Evolutionary conservation across 352 stramenopile species (phyloP).

Genomic region (Globisporangium apiculatum): DNA sequence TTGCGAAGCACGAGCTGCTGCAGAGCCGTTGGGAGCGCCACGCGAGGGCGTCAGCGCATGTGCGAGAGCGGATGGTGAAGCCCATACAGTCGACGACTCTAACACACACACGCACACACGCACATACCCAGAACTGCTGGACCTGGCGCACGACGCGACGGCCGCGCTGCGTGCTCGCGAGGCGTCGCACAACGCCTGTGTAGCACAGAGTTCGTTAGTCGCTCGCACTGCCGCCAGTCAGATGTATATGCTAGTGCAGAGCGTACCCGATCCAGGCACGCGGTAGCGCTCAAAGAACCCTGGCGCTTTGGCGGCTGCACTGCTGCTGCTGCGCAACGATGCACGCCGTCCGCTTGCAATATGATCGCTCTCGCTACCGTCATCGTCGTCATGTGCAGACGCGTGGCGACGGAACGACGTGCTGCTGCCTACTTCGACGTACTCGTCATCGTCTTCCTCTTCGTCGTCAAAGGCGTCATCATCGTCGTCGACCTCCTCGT

Average conservation of each 20-base stretch:
- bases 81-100: background rate
- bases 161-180: slow-evolving; percentile 7
- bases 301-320: background rate
- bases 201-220: background rate
- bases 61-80: background rate
- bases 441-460: slow-evolving; percentile 18
- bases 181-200: slow-evolving; percentile 6
- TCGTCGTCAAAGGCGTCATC: slow-evolving; percentile 20
- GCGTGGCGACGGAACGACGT: slow-evolving; percentile 9
- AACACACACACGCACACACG: too few species aligned
- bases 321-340: background rate
- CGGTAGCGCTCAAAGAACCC: slow-evolving; percentile 7
- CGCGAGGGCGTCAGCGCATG: background rate
- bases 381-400: background rate
- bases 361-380: background rate
- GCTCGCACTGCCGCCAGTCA: background rate
- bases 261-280: slow-evolving; percentile 3
- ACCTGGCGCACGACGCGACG: slow-evolving; percentile 21
- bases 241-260: too few species aligned
- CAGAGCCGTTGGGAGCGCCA: background rate
- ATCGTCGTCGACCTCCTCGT: slow-evolving; percentile 16
- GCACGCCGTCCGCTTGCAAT: background rate
- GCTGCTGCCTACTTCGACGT: slow-evolving; percentile 18
- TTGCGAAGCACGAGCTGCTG: slow-evolving; percentile 44
- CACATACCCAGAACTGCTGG: slow-evolving; percentile 33